These are phyloP conservation scores for Apophysomyces trapeziformis DNA, from an alignment of 371 early-diverging fungal species.

Conservation along the genomic window DNA sequence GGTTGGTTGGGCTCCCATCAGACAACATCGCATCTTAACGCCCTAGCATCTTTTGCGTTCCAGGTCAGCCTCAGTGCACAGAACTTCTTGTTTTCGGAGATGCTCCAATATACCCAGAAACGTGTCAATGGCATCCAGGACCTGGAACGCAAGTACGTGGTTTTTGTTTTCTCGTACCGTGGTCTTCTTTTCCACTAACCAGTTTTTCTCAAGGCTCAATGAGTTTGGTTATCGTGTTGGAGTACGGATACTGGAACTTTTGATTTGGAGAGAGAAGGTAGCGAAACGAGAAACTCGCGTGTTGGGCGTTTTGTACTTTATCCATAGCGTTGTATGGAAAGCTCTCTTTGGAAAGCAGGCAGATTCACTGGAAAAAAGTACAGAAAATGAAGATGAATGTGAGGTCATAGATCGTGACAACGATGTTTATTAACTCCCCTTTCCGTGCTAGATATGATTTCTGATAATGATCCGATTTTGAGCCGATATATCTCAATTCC, in stretches of 20 bases:
- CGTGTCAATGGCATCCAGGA: conserved; percentile 93
- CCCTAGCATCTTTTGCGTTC: neutral
- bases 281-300: conserved; percentile 88
- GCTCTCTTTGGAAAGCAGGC: conserved; percentile 92
- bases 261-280: conserved; percentile 85
- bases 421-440: neutral
- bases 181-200: neutral
- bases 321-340: conserved; percentile 93
- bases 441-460: conserved; percentile 84
- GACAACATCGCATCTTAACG: neutral
- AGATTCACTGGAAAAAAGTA: conserved; percentile 92
- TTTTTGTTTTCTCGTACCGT: neutral
- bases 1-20: conserved; percentile 33
- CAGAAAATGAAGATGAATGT: conserved; percentile 96
- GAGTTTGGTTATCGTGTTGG: conserved; percentile 96
- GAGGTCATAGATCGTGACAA: conserved; percentile 16
- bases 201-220: conserved; percentile 62
- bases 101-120: conserved; percentile 94
- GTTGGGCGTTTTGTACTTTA: conserved; percentile 84
- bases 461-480: conserved; percentile 92
- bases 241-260: conserved; percentile 81
- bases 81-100: conserved; percentile 93
- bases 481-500: conserved; percentile 92
- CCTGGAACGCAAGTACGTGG: conserved; percentile 83
- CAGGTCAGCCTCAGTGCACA: conserved; percentile 87